Conservation (phyloP, 768 basidiomycete genomes). For the Sarcomyxa edulis region DNA sequence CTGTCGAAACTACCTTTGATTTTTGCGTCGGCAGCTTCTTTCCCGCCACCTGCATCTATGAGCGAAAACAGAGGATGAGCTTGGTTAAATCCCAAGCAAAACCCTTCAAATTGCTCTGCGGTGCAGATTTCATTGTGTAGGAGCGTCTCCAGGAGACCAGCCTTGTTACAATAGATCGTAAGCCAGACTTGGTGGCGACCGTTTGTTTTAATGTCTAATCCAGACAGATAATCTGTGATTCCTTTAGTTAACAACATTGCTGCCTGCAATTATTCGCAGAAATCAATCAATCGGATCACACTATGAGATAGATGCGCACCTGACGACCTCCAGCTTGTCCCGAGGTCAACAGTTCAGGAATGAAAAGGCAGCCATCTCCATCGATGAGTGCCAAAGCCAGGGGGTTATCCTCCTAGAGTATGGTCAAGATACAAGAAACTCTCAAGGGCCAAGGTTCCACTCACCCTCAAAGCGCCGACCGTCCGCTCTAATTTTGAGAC, state of each 20-base stretch:
- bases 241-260: slow-evolving; percentile 28
- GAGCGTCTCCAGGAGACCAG: slow-evolving; percentile 34
- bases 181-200: slow-evolving; percentile 28
- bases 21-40: slow-evolving; percentile 51
- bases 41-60: slow-evolving; percentile 45
- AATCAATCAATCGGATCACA: slow-evolving; percentile 17
- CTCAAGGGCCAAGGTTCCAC: slow-evolving; percentile 4
- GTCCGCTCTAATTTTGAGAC: slow-evolving; percentile 23
- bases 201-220: slow-evolving; percentile 3
- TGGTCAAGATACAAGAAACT: background rate
- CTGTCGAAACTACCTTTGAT: slow-evolving; percentile 42
- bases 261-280: slow-evolving; percentile 11
- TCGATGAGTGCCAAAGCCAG: slow-evolving; percentile 39
- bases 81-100: slow-evolving; percentile 45
- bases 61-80: slow-evolving; percentile 43
- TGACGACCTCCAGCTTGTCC: slow-evolving; percentile 38
- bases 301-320: slow-evolving; percentile 27
- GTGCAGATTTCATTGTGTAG: slow-evolving; percentile 20
- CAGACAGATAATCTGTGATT: slow-evolving; percentile 8
- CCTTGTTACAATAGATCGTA: slow-evolving; percentile 37
- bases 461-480: slow-evolving; percentile 25
- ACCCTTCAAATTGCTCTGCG: slow-evolving; percentile 38
- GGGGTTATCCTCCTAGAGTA: slow-evolving; percentile 31
- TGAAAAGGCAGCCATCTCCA: slow-evolving; percentile 40
- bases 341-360: slow-evolving; percentile 27